Evolutionary conservation across 2,329 filamentous ascomycete species (phyloP), one percentile per base, ranked within the genome.

Genomic region (Emericellopsis atlantica): DNA sequence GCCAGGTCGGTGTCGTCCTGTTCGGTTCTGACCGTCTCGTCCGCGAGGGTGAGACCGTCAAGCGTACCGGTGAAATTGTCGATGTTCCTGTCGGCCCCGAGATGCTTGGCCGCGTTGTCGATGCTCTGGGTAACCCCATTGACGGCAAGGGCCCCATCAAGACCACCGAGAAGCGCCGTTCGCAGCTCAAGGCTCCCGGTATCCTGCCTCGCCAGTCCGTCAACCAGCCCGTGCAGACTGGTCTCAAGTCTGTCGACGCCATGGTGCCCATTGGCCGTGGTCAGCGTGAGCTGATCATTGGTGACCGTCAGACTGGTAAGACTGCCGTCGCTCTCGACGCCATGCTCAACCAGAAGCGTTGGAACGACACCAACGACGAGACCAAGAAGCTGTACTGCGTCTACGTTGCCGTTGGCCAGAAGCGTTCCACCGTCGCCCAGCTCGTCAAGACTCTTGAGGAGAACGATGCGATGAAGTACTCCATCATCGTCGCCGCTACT

Each of bases 1-100:
- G 92, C 69, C 92, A 96, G 74, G 92, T 98, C 74, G 92, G 92
- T 95, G 89, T 98, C 62, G 92, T 98, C 80, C 80, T 98, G 64
- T 98, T 98, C 80, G 92, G 92, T 82, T 96, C 92, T 64, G 92
- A 98, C 75, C 89, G 92, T 89, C 79, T 95, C 59, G 92, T 98
- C 81, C 92, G 87, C 79, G 92, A 98, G 74, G 92, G 92, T 64
- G 90, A 98, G 79, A 90, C 85, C 53, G 92, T 98, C 71, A 96
- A 95, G 84, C 90, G 92, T 82, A 98, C 92, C 60, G 92, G 92
- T 68, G 78, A 94, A 74, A 98, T 98, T 82, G 92, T 98, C 65
- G 90, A 96, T 68, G 84, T 96, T 48, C 90, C 90, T 55, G 92
- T 96, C 66, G 92, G 92, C 60, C 67, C 73, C 57, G 89, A 86